Evolutionary conservation across 495 filamentous ascomycete species (phyloP), one percentile per base, ranked within the genome.

Genomic region (Trichocladium antarcticum): DNA sequence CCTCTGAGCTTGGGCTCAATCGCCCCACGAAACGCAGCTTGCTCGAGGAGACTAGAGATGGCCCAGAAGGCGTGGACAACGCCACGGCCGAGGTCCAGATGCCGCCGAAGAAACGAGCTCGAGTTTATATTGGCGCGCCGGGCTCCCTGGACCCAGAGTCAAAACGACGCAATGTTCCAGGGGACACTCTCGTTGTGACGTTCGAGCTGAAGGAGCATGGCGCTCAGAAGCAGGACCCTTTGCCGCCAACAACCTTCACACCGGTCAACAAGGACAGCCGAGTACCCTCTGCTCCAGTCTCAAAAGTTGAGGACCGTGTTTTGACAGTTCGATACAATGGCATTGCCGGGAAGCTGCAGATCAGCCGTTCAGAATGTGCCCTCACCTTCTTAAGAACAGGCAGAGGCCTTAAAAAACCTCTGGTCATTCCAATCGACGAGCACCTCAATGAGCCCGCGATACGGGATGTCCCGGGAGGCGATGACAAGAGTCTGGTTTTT

Each of bases 171-270:
- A 48, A 54, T 19, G 37, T 41, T 11, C 51, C 46, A 20, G 60
- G 36, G 28, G 59, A 57, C 38, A 67, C 68, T n/a, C 28, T 64
- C 1, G 65, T 71, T 15, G 45, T 68, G 2, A 58, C 62, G 31
- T 62, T 71, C 28, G 53, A 55, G 48, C 53, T 68, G 17, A 68
- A 64, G 19, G 37, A 32, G 31, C 24, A 3, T 3, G 24, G 24
- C 3, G 8, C 8, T 8, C 24, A 27, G 24, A 3, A 27, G 24
- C 31, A 43, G 6, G 22, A 1, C 21, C n/a, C 21, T 9, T 15
- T 31, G n/a, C 7, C 32, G 1, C 17, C 20, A 8, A 37, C 57
- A 42, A 37, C 37, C 12, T 51, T 45, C 24, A n/a, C 36, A 0
- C 21, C 41, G 1, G 36, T 29, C 40, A 43, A 46, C 3, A 15